These are phyloP conservation scores for Fusarium sp. DNA, from an alignment of 2,329 filamentous ascomycete genomes.

Conservation along the genomic window DNA sequence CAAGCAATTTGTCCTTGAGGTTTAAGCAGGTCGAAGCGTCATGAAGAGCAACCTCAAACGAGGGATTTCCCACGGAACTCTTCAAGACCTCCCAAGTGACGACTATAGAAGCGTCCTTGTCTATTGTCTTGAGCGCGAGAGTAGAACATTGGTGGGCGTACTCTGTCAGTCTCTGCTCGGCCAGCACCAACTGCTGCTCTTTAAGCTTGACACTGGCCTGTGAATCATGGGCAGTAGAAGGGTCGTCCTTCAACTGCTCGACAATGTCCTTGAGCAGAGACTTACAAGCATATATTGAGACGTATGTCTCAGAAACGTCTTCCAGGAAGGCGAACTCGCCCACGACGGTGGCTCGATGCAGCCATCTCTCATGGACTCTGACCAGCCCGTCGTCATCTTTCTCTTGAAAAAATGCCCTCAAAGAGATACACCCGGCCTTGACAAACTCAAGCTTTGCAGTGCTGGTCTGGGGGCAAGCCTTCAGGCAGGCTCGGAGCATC, in stretches of 20 bases:
- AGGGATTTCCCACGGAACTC: background rate
- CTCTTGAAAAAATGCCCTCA: background rate
- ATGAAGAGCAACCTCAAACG: background rate
- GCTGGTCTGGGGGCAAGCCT: background rate
- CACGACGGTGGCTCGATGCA: background rate
- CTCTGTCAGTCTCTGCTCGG: background rate
- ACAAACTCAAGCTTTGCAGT: constrained; percentile 3
- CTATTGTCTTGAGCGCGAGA: background rate
- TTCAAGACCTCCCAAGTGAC: background rate
- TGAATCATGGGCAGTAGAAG: background rate
- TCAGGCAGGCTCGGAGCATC: constrained; percentile 3
- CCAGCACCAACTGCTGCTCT: background rate
- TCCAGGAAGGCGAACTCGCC: background rate
- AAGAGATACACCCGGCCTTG: background rate
- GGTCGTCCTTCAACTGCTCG: background rate
- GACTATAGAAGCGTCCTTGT: background rate
- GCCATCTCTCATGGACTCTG: constrained; percentile 19
- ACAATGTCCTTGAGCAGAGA: background rate
- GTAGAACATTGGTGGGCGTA: background rate
- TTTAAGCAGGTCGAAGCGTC: background rate
- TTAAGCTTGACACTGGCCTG: background rate
- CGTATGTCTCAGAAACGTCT: background rate
- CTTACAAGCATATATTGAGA: background rate
- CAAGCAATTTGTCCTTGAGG: background rate
- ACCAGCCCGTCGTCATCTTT: background rate